Conservation (phyloP, 495 filamentous ascomycete species). For the Stereocaulon alpinum region DNA sequence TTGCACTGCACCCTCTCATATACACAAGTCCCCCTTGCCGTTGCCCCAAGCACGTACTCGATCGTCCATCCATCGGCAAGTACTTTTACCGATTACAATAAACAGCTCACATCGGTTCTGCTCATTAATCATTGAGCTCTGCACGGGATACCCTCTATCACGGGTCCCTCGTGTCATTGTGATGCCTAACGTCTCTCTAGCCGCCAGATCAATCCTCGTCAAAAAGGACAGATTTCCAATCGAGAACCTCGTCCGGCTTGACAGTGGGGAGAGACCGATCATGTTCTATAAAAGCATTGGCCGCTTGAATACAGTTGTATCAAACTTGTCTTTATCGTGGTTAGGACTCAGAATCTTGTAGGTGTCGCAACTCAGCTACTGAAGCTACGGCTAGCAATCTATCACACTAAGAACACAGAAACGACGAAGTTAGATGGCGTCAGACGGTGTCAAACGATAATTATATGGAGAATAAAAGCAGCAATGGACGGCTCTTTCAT, state of each 20-base stretch:
- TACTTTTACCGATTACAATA: slow-evolving; percentile 46
- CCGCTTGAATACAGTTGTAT: no score
- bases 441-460: no score
- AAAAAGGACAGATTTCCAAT: slow-evolving; percentile 48
- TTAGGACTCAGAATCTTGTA: no score
- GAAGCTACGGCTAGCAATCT: no score
- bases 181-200: slow-evolving; percentile 35
- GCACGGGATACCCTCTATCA: slow-evolving; percentile 35
- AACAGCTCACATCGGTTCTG: slow-evolving; percentile 38
- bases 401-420: no score
- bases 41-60: slow-evolving; percentile 42
- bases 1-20: slow-evolving; percentile 41
- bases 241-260: slow-evolving; percentile 45
- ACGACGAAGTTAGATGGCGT: no score
- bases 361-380: no score
- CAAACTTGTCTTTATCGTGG: no score
- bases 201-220: slow-evolving; percentile 39
- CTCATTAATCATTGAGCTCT: slow-evolving; percentile 41
- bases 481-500: no score
- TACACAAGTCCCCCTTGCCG: slow-evolving; percentile 37
- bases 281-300: slow-evolving; percentile 43
- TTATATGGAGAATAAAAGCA: no score
- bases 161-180: slow-evolving; percentile 33
- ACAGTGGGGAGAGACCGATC: slow-evolving; percentile 49
- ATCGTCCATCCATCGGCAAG: slow-evolving; percentile 44